phyloP scores from a whole-genome alignment of 495 filamentous ascomycete genomes.

The Aspergillus ellipticus region DNA sequence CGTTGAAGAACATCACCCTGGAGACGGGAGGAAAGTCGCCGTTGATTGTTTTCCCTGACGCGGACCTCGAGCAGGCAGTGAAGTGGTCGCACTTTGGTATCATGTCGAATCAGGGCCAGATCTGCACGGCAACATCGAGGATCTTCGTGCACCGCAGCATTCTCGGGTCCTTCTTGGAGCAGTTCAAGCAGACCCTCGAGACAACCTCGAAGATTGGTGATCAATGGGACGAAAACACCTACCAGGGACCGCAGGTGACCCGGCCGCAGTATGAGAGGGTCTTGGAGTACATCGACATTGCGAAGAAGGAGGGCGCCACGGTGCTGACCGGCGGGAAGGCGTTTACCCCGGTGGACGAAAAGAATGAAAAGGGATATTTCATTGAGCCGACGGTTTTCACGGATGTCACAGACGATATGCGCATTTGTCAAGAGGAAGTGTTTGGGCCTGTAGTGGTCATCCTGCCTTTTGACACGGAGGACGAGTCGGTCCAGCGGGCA shows the following conservation, averaged over 20 bases:
- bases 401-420: slow-evolving; percentile 62
- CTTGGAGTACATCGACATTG: slow-evolving; percentile 70
- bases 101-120: slow-evolving; percentile 78
- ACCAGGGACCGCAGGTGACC: slow-evolving; percentile 86
- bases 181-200: slow-evolving; percentile 64
- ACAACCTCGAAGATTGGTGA: slow-evolving; percentile 74
- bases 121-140: slow-evolving; percentile 86
- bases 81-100: slow-evolving; percentile 81
- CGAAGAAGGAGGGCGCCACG: slow-evolving; percentile 77
- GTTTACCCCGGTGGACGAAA: slow-evolving; percentile 49
- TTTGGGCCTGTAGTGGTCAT: slow-evolving; percentile 91
- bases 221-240: slow-evolving; percentile 74
- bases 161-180: slow-evolving; percentile 70
- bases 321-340: slow-evolving; percentile 70
- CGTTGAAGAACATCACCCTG: slow-evolving; percentile 89
- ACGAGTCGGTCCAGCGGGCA: slow-evolving; percentile 74
- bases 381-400: slow-evolving; percentile 71
- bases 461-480: slow-evolving; percentile 72
- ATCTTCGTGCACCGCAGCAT: slow-evolving; percentile 77
- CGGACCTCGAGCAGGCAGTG: slow-evolving; percentile 79
- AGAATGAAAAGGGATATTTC: slow-evolving; percentile 57
- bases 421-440: slow-evolving; percentile 68
- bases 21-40: slow-evolving; percentile 91
- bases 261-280: slow-evolving; percentile 80
- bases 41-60: slow-evolving; percentile 80